Evolutionary conservation across 2,329 filamentous ascomycete genomes (phyloP), one percentile per base, ranked within the genome.

Genomic region (Botrytis sinoallii): DNA sequence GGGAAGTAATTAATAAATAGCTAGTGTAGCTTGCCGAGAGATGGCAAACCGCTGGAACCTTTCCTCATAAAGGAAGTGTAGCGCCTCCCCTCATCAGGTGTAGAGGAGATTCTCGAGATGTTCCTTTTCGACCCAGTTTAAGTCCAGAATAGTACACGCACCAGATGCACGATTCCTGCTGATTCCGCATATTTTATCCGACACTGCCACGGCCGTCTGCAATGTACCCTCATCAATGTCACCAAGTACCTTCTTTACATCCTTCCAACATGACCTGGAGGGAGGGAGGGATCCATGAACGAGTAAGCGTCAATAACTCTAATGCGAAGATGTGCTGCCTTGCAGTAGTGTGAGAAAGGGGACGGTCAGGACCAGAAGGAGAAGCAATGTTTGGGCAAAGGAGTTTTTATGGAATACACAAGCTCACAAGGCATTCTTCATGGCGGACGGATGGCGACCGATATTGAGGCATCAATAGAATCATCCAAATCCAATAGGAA

Each of bases 341-440:
- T 68, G 65, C 65, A 68, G 65, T 68, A 68, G 65, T 55, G 65
- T 6, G 65, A 55, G 25, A 18, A 38, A 57, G 25, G 38, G 38
- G 5, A 29, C 9, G 29, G 61, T 25, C 65, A 57, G 32, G 14
- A 25, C 35, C 10, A 40, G 59, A 61, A 40, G 32, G 35, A 60
- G 59, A 20, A 22, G 16, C 32, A 20, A 22, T 61, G 18, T 35
- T 22, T 29, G 57, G 32, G 9, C 22, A 61, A 14, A n/a, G 22
- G 18, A 25, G 8, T 8, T 61, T 25, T 5, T 4, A 10, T 67
- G 32, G 32, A 32, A 32, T 32, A 32, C 32, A 32, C 32, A 8
- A 14, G 22, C 3, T 22, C 20, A 70, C 59, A 44, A 71, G 71
- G 71, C 64, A 72, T 72, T 29, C 71, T 72, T 69, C 52, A 72